These are phyloP conservation scores for Cutaneotrichosporon spelunceum DNA, from an alignment of 1,284 basidiomycete genomes.

Conservation along the genomic window DNA sequence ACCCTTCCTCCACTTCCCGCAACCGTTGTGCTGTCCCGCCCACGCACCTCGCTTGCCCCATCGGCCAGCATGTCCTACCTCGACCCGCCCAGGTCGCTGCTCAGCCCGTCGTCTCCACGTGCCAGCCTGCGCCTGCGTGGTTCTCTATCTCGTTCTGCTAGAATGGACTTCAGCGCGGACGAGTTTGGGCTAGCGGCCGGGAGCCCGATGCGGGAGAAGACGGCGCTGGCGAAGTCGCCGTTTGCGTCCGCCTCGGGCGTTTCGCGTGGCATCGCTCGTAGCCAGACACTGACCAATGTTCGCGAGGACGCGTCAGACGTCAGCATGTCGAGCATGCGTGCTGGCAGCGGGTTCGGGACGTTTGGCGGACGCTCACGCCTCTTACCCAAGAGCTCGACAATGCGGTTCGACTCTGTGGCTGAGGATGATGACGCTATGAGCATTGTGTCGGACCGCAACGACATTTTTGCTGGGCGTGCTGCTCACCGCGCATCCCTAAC, in stretches of 20 bases:
- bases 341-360: slow-evolving; percentile 5
- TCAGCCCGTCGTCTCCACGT: slow-evolving; percentile 27
- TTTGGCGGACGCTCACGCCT: slow-evolving; percentile 6
- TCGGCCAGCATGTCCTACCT: slow-evolving; percentile 31
- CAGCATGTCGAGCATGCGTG: slow-evolving; percentile 23
- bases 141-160: slow-evolving; percentile 27
- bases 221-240: slow-evolving; percentile 29
- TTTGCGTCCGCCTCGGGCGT: slow-evolving; percentile 17
- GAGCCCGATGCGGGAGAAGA: slow-evolving; percentile 39
- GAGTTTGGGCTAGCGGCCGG: slow-evolving; percentile 14
- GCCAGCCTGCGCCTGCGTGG: slow-evolving; percentile 13
- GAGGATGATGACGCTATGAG: slow-evolving; percentile 36
- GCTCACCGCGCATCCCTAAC: slow-evolving; percentile 1
- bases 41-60: slow-evolving; percentile 13
- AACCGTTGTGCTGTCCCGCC: slow-evolving; percentile 20
- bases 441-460: slow-evolving; percentile 7
- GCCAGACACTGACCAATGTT: slow-evolving; percentile 34
- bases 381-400: slow-evolving; percentile 11
- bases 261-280: slow-evolving; percentile 28
- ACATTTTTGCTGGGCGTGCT: slow-evolving; percentile 3
- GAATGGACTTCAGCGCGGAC: slow-evolving; percentile 28
- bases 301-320: slow-evolving; percentile 32
- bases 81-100: slow-evolving; percentile 34
- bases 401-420: slow-evolving; percentile 13
- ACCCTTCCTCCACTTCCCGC: slow-evolving; percentile 40